Evolutionary conservation across 345 rosid genomes (phyloP).

Genomic region (Erysimum cheiranthoides): DNA sequence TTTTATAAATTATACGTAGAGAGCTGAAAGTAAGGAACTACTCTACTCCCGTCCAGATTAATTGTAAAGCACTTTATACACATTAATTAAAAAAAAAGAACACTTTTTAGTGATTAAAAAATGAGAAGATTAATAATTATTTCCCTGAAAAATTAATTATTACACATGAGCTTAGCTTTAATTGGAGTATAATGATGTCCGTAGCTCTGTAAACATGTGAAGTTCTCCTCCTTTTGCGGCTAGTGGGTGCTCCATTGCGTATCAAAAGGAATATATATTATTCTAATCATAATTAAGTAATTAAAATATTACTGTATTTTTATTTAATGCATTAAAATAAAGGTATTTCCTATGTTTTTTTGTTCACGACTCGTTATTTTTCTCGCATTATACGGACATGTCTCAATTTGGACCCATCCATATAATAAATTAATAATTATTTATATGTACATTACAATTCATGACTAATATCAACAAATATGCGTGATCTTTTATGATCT

Average conservation of each 20-base stretch:
- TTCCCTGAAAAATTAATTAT: constrained; percentile 24
- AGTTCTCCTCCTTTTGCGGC: constrained; percentile 51
- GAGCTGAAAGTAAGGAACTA: constrained; percentile 47
- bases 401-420: constrained; percentile 31
- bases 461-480: constrained; percentile 8
- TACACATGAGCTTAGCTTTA: constrained; percentile 50
- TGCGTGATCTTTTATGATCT: constrained; percentile 7
- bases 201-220: constrained; percentile 50
- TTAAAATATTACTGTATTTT: not conserved
- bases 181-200: constrained; percentile 52
- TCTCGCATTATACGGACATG: constrained; percentile 39
- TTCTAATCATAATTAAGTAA: constrained; percentile 23
- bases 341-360: not conserved
- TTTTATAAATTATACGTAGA: constrained; percentile 27
- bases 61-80: constrained; percentile 40
- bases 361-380: constrained; percentile 25
- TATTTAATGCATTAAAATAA: not conserved
- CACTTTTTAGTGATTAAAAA: not conserved
- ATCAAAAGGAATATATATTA: constrained; percentile 37
- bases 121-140: constrained; percentile 22
- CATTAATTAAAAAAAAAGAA: not conserved
- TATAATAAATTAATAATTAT: not conserved
- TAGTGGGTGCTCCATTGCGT: constrained; percentile 51
- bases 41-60: constrained; percentile 35
- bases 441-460: not conserved